phyloP scores from a whole-genome alignment of 2,329 filamentous ascomycete genomes.

The Cercospora sp. region DNA sequence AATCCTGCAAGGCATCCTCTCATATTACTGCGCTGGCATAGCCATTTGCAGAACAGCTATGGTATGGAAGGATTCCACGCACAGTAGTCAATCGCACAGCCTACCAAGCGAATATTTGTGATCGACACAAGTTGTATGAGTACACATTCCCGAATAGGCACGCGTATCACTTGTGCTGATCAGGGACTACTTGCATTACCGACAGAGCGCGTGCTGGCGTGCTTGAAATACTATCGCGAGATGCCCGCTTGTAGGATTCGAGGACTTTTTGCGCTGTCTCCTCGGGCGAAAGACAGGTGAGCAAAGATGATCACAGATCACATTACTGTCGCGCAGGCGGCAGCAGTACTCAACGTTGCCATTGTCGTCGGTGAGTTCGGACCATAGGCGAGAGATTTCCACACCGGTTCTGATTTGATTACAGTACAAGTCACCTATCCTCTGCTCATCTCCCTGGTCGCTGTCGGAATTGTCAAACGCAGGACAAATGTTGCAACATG shows the following conservation, averaged over 20 bases:
- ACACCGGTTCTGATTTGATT: background rate
- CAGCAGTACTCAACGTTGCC: slow-evolving; percentile 15
- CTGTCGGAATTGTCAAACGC: slow-evolving; percentile 12
- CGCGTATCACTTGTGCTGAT: background rate
- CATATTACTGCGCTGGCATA: background rate
- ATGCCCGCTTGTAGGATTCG: background rate
- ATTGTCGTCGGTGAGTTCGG: slow-evolving; percentile 7
- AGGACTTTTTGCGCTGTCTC: background rate
- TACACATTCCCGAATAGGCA: background rate
- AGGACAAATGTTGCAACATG: slow-evolving; percentile 18
- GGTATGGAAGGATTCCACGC: background rate
- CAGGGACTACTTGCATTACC: background rate
- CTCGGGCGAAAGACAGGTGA: background rate
- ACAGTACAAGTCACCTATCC: slow-evolving; percentile 16
- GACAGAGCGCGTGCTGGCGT: background rate
- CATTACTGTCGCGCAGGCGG: slow-evolving; percentile 15
- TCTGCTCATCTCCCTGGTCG: slow-evolving; percentile 13
- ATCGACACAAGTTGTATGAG: background rate
- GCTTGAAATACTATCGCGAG: background rate
- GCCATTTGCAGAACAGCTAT: background rate
- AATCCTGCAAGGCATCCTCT: background rate
- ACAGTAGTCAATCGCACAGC: background rate
- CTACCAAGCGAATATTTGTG: background rate
- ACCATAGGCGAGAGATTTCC: background rate
- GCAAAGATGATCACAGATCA: slow-evolving; percentile 2